Evolutionary conservation across 2,329 filamentous ascomycete genomes (phyloP).

Genomic region (Eutypella sp.): DNA sequence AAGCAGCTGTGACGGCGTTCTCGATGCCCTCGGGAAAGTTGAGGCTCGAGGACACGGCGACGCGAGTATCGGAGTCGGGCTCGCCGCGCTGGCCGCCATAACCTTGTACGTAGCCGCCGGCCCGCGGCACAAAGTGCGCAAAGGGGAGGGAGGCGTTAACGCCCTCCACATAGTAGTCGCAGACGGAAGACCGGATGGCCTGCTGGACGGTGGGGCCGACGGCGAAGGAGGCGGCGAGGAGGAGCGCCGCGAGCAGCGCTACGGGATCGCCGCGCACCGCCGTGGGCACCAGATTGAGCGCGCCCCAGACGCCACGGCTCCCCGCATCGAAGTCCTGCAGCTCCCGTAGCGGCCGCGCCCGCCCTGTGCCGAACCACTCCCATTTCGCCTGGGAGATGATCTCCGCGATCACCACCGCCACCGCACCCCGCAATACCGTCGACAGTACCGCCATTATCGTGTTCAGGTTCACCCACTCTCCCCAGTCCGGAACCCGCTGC

Average conservation of each 20-base stretch:
- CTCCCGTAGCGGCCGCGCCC: neutral
- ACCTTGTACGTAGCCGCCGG: neutral
- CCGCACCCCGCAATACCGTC: neutral
- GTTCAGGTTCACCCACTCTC: neutral
- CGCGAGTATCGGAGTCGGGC: neutral
- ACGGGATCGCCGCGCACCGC: neutral
- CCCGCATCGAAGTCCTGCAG: neutral
- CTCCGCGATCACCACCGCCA: neutral
- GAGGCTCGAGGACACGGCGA: neutral
- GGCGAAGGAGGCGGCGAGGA: neutral
- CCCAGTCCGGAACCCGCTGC: constrained; percentile 1
- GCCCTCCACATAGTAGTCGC: neutral
- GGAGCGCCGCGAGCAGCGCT: neutral
- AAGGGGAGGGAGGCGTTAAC: neutral
- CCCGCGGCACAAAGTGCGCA: neutral
- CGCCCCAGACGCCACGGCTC: neutral
- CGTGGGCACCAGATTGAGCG: neutral
- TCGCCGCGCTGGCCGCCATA: neutral
- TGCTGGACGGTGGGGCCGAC: constrained; percentile 1
- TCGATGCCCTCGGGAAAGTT: neutral
- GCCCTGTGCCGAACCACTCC: neutral
- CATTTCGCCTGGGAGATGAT: constrained; percentile 2
- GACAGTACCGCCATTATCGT: constrained; percentile 1
- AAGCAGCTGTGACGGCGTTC: neutral
- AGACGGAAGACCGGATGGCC: neutral